A percentile compares a stretch with the other conserved stretches of the same genome.
phyloP scores from a whole-genome alignment of 2,329 filamentous ascomycete genomes.

The Fusarium illudens region DNA sequence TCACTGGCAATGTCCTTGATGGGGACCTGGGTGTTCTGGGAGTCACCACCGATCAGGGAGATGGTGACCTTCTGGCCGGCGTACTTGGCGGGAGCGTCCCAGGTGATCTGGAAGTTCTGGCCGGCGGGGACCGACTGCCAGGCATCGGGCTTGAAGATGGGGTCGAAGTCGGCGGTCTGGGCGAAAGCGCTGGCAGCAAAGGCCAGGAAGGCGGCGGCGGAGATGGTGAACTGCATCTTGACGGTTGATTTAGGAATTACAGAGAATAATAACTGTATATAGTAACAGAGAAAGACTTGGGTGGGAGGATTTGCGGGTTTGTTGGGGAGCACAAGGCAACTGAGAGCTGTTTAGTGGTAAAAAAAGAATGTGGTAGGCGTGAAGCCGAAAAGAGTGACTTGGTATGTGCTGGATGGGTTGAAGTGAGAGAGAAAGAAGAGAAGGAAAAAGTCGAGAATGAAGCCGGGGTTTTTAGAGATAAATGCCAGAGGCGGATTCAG shows the following conservation, averaged over 20 bases:
- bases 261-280: slow-evolving; percentile 28
- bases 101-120: slow-evolving; percentile 59
- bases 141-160: slow-evolving; percentile 57
- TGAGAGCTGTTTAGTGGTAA: slow-evolving; percentile 27
- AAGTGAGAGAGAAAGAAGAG: slow-evolving; percentile 30
- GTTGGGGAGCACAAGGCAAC: slow-evolving; percentile 28
- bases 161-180: slow-evolving; percentile 65
- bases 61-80: slow-evolving; percentile 58
- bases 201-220: slow-evolving; percentile 60
- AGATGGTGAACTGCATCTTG: slow-evolving; percentile 65
- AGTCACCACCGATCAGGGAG: slow-evolving; percentile 62
- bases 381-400: slow-evolving; percentile 46
- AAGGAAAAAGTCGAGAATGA: slow-evolving; percentile 24
- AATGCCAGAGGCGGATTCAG: slow-evolving; percentile 35
- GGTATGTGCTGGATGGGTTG: slow-evolving; percentile 39
- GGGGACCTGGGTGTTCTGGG: slow-evolving; percentile 53
- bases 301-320: slow-evolving; percentile 14
- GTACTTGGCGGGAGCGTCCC: slow-evolving; percentile 55
- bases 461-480: slow-evolving; percentile 32
- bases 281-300: slow-evolving; percentile 27
- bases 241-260: slow-evolving; percentile 38
- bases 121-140: slow-evolving; percentile 59
- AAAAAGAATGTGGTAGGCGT: slow-evolving; percentile 47
- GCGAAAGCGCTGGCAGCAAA: slow-evolving; percentile 60
- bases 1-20: slow-evolving; percentile 59